phyloP scores from a whole-genome alignment of 2,329 filamentous ascomycete genomes.

The Macrophomina tecta region DNA sequence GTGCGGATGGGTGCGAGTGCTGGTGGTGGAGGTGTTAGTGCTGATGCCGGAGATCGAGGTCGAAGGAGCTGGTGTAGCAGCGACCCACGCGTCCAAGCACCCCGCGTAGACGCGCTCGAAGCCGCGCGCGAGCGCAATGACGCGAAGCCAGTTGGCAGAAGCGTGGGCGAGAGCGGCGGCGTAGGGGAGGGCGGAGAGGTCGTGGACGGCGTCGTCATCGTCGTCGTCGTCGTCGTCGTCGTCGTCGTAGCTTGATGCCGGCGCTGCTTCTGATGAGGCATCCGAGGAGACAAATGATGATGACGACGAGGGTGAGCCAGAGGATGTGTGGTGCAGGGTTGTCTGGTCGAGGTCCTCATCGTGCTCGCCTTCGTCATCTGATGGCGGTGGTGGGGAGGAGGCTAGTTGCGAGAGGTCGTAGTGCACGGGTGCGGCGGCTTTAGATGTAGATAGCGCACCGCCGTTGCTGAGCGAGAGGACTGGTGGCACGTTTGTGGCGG shows the following conservation, averaged over 20 bases:
- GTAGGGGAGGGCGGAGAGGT: not conserved
- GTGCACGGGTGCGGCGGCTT: no score
- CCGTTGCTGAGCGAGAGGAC: not conserved
- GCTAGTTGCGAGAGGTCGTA: no score
- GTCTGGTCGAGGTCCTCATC: not conserved
- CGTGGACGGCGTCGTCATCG: not conserved
- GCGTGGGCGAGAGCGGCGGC: not conserved
- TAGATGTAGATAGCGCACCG: no score
- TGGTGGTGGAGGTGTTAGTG: no score
- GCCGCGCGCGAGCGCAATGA: not conserved
- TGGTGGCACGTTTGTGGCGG: not conserved
- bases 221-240: slow-evolving; percentile 1
- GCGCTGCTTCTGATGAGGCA: not conserved
- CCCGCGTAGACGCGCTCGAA: not conserved
- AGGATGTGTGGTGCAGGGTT: not conserved
- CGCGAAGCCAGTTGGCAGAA: not conserved
- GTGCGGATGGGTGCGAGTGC: not conserved
- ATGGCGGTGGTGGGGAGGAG: not conserved
- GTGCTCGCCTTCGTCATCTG: not conserved
- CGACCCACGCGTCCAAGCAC: not conserved
- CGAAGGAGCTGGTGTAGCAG: not conserved
- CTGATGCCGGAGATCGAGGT: no score
- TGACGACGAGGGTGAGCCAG: not conserved
- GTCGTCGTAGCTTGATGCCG: not conserved
- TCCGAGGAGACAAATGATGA: not conserved